Conservation (phyloP, 441 rosid genomes). For the Kokia cookei region DNA sequence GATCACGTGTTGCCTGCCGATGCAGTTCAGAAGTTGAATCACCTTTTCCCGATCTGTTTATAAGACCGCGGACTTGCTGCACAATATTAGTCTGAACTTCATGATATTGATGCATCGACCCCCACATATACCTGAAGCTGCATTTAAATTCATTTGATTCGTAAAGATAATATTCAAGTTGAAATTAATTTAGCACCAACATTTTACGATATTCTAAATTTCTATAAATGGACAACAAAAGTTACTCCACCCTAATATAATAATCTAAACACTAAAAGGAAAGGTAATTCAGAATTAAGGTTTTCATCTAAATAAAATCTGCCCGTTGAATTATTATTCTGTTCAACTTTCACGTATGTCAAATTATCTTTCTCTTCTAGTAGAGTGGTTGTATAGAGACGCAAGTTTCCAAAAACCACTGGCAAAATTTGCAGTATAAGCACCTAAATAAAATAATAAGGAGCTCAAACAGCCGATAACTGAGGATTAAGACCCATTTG, state of each 20-base stretch:
- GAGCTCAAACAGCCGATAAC: not conserved
- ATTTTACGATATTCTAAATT: not conserved
- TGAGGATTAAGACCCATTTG: not conserved
- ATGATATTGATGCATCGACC: conserved; percentile 72
- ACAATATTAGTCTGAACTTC: conserved; percentile 81
- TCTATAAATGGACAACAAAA: not conserved
- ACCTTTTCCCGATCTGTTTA: conserved; percentile 61
- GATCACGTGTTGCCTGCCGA: conserved; percentile 85
- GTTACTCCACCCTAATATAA: not conserved
- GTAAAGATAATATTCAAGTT: not conserved
- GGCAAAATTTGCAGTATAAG: not conserved
- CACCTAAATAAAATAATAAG: not conserved
- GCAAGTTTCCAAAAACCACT: not conserved
- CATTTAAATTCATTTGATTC: conserved; percentile 5
- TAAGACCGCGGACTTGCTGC: conserved; percentile 92
- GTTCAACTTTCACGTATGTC: not conserved
- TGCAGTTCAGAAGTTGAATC: conserved; percentile 87
- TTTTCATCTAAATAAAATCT: not conserved
- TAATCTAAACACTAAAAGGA: not conserved
- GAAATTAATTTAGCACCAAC: not conserved
- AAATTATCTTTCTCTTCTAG: not conserved
- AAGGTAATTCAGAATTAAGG: no score
- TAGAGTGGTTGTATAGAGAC: not conserved
- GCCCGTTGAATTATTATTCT: not conserved
- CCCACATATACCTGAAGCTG: conserved; percentile 98